Evolutionary conservation across 2,329 filamentous ascomycete species (phyloP).

Genomic region (Exophiala oligosperma): DNA sequence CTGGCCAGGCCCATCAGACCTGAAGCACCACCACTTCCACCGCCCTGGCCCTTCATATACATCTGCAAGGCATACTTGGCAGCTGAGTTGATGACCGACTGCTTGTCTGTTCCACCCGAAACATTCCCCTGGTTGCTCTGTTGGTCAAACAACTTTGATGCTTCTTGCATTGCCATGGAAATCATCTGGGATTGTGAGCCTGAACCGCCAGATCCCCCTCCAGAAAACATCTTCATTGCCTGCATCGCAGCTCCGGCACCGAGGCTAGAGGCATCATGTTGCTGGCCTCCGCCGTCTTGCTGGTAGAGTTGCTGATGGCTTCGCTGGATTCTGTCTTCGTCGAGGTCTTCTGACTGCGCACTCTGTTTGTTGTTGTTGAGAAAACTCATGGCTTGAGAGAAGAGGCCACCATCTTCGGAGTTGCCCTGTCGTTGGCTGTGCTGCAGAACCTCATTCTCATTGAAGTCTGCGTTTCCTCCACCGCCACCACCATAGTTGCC

Average conservation of each 20-base stretch:
- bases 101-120: slow-evolving; percentile 67
- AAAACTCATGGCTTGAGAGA: slow-evolving; percentile 57
- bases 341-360: slow-evolving; percentile 48
- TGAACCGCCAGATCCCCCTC: slow-evolving; percentile 35
- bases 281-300: slow-evolving; percentile 47
- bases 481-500: slow-evolving; percentile 16
- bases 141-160: slow-evolving; percentile 72
- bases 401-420: slow-evolving; percentile 54
- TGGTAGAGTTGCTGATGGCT: slow-evolving; percentile 77
- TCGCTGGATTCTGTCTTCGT: slow-evolving; percentile 60
- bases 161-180: slow-evolving; percentile 83
- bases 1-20: slow-evolving; percentile 60
- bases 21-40: slow-evolving; percentile 47
- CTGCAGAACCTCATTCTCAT: slow-evolving; percentile 54
- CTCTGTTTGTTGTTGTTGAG: slow-evolving; percentile 55
- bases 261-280: slow-evolving; percentile 48
- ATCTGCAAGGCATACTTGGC: slow-evolving; percentile 88
- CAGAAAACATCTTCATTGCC: slow-evolving; percentile 69
- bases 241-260: slow-evolving; percentile 49
- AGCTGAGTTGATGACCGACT: slow-evolving; percentile 74
- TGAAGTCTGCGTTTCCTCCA: slow-evolving; percentile 39
- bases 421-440: slow-evolving; percentile 58
- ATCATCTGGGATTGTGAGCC: slow-evolving; percentile 76
- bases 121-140: slow-evolving; percentile 58
- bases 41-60: slow-evolving; percentile 76